Evolutionary conservation across 805 yeast species (phyloP), one percentile per base, ranked within the genome.

Genomic region (Saccharomycopsis sp.): DNA sequence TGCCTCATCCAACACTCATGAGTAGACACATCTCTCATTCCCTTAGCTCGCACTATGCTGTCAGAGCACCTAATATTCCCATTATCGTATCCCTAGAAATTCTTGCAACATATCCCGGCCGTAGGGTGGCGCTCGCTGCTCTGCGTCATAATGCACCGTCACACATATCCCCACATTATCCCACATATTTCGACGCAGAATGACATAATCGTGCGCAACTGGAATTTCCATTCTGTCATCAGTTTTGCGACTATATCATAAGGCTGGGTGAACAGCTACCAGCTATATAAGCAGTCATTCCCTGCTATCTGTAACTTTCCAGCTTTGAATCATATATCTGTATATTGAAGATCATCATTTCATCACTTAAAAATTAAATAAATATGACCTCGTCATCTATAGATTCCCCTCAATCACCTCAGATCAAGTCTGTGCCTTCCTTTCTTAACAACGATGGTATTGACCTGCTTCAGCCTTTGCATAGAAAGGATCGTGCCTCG

Each of bases 401-500:
- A 29, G 38, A 29, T 29, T 7, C 38, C 5, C 38, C 23, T 49
- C 24, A 19, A 19, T 61, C 63, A 2, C 62, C 63, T 2, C 59
- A 58, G 35, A 61, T 61, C 47, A 53, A 44, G 19, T 52, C 61
- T 3, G 61, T 57, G 12, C 63, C 62, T 15, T 83, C 89, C 9
- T 85, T 80, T 65, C 76, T 86, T 62, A 85, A 86, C 66, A 86
- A 85, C 63, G 91, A 86, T 67, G 89, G 88, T 23, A 85, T 86
- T 20, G 91, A 86, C 67, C 78, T 80, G 57, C 71, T 86, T 67
- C 79, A 78, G 56, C 92, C 92, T 2, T 75, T 78, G 56, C 74
- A 81, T 7, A 77, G 88, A 69, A 83, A 79, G 64, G 82, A 83
- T 67, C 72, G 85, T 51, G 87, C 84, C 5, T 82, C 87, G 9